These are phyloP conservation scores for Scenedesmus sp. DNA, from an alignment of 163 green algal species.

Conservation along the genomic window DNA sequence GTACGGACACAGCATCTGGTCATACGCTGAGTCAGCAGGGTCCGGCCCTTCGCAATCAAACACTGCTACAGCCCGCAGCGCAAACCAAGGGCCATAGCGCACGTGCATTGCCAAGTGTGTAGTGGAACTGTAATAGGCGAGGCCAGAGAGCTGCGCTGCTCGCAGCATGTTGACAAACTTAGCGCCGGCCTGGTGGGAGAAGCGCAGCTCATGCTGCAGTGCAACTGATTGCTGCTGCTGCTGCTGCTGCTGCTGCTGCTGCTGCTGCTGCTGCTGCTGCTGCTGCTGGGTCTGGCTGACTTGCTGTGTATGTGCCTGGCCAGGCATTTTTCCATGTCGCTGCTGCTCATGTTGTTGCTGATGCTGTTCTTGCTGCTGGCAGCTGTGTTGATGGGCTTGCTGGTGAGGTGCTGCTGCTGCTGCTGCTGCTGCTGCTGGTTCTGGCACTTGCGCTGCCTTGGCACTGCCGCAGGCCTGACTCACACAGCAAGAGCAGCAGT, in stretches of 20 bases:
- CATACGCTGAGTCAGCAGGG: neutral
- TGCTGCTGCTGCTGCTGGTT: neutral
- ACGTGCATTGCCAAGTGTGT: constrained; percentile 41
- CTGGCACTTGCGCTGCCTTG: neutral
- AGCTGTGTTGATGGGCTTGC: neutral
- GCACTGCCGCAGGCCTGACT: neutral
- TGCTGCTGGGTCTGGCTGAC: neutral
- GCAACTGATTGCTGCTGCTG: neutral
- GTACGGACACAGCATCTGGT: constrained; percentile 3
- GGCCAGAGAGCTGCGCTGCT: constrained; percentile 33
- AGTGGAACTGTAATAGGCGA: constrained; percentile 38
- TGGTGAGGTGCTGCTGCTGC: neutral
- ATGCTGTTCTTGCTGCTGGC: neutral
- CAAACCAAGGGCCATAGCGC: constrained; percentile 43
- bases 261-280: constrained; percentile 5
- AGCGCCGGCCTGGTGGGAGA: constrained; percentile 8
- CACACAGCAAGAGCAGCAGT: neutral
- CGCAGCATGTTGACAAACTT: constrained; percentile 54
- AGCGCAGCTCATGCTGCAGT: neutral
- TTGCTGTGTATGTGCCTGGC: neutral
- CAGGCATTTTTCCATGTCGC: neutral
- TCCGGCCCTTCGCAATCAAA: constrained; percentile 29
- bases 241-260: neutral
- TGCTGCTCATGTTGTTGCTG: neutral
- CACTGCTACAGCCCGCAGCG: constrained; percentile 45